These are phyloP conservation scores for Microsporum canis DNA, from an alignment of 2,329 filamentous ascomycete genomes.

Conservation along the genomic window DNA sequence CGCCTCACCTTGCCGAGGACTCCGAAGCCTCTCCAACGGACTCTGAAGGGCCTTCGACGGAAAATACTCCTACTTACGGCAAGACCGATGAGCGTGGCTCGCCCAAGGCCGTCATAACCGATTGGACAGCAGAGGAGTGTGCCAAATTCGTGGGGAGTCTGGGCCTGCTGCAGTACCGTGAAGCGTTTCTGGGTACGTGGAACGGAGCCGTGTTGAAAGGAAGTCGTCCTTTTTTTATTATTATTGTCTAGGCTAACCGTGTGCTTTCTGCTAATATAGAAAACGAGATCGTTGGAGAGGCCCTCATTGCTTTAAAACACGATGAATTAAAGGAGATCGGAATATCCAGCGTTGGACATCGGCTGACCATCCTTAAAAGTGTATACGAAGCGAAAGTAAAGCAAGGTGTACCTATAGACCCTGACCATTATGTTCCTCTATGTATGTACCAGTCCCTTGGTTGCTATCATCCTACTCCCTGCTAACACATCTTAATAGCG, in stretches of 20 bases:
- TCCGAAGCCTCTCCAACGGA: slow-evolving; percentile 47
- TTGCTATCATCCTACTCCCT: slow-evolving; percentile 8
- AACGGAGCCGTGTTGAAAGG: background rate
- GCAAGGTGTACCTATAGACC: slow-evolving; percentile 81
- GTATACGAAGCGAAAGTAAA: slow-evolving; percentile 95
- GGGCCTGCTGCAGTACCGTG: slow-evolving; percentile 70
- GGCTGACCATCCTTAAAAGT: slow-evolving; percentile 85
- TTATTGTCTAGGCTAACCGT: background rate
- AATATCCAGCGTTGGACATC: slow-evolving; percentile 82
- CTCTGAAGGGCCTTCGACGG: slow-evolving; percentile 47
- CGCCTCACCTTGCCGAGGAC: slow-evolving; percentile 45
- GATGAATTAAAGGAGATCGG: slow-evolving; percentile 94
- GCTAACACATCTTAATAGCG: slow-evolving; percentile 42
- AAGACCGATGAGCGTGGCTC: slow-evolving; percentile 43
- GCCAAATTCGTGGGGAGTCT: slow-evolving; percentile 76
- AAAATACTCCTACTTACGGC: slow-evolving; percentile 52
- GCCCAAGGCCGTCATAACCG: slow-evolving; percentile 46
- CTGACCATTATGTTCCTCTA: slow-evolving; percentile 84
- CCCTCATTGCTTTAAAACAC: slow-evolving; percentile 75
- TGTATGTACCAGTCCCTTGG: slow-evolving; percentile 49
- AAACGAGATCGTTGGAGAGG: slow-evolving; percentile 89
- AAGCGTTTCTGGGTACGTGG: slow-evolving; percentile 66
- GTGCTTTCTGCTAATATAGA: slow-evolving; percentile 44
- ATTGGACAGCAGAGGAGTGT: slow-evolving; percentile 69
- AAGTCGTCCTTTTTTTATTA: too few relatives aligned